phyloP scores from a whole-genome alignment of 768 basidiomycete genomes.

The Rhodotorula paludigena region DNA sequence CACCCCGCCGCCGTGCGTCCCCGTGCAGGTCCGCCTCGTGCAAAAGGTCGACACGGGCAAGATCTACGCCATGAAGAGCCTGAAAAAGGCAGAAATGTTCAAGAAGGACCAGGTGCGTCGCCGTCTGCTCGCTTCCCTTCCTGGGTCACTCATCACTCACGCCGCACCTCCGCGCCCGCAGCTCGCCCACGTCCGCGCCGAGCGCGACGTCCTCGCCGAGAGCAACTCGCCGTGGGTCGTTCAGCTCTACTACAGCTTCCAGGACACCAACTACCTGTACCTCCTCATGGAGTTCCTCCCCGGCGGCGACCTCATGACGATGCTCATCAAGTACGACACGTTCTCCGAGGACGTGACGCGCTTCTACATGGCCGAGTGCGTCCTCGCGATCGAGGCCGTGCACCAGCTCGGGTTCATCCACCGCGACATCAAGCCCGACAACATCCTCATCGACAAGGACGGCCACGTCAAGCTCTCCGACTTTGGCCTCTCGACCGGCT shows the following conservation, averaged over 20 bases:
- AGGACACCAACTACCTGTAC: slow-evolving; percentile 85
- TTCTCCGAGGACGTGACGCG: slow-evolving; percentile 97
- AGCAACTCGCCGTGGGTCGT: slow-evolving; percentile 95
- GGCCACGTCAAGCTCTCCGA: slow-evolving; percentile 98
- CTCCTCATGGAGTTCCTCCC: slow-evolving; percentile 99
- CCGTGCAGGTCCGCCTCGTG: slow-evolving; percentile 71
- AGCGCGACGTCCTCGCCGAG: slow-evolving; percentile 92
- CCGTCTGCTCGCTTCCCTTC: not conserved
- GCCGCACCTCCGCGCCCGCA: slow-evolving; percentile 45
- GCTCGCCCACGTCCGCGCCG: slow-evolving; percentile 96
- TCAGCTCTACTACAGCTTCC: slow-evolving; percentile 96
- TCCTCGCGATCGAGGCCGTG: slow-evolving; percentile 94
- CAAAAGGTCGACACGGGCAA: slow-evolving; percentile 96
- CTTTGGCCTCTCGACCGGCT: slow-evolving; percentile 98
- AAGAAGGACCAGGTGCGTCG: slow-evolving; percentile 87
- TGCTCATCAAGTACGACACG: slow-evolving; percentile 99
- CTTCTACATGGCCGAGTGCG: slow-evolving; percentile 98
- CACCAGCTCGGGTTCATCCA: slow-evolving; percentile 97
- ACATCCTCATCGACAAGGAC: slow-evolving; percentile 94
- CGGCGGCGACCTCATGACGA: slow-evolving; percentile 98
- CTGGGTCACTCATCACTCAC: not conserved
- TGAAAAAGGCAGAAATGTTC: slow-evolving; percentile 97
- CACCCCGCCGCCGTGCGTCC: too few relatives aligned
- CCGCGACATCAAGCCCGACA: slow-evolving; percentile 98
- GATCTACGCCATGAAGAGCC: slow-evolving; percentile 98